These are phyloP conservation scores for Tetradesmus obliquus DNA, from an alignment of 139 green algal genomes.

Conservation along the genomic window DNA sequence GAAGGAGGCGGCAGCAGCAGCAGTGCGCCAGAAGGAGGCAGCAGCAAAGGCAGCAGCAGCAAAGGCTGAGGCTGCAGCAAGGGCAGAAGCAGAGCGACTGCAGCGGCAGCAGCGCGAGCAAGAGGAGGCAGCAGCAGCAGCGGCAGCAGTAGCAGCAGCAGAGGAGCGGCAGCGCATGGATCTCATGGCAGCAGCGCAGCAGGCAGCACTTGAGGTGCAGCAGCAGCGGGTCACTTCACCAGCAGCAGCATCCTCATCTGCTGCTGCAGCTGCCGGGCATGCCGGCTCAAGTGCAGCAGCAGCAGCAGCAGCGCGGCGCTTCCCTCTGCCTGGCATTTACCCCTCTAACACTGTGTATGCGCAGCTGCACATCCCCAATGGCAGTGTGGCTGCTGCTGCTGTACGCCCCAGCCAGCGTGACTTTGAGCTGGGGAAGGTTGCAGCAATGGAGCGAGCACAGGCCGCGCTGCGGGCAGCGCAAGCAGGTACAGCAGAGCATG, in stretches of 20 bases:
- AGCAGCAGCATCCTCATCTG: background rate
- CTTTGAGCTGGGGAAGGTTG: conserved; percentile 4
- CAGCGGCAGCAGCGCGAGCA: background rate
- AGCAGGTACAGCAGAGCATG: background rate
- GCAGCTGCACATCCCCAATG: conserved; percentile 2
- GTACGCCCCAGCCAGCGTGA: conserved; percentile 28
- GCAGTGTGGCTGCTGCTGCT: background rate
- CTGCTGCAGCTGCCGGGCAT: conserved; percentile 10
- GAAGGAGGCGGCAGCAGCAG: conserved; percentile 3
- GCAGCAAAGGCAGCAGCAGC: background rate
- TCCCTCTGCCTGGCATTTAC: background rate
- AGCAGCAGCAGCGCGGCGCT: background rate
- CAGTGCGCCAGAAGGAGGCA: background rate
- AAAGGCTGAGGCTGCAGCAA: conserved; percentile 7
- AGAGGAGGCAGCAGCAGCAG: conserved; percentile 26
- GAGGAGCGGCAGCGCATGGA: conserved; percentile 9
- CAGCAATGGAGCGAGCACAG: conserved; percentile 4
- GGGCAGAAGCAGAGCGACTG: conserved; percentile 15
- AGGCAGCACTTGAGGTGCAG: conserved; percentile 2
- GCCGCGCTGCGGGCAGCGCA: background rate
- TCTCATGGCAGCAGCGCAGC: conserved; percentile 9
- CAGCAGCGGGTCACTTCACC: background rate
- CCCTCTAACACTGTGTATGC: conserved; percentile 21
- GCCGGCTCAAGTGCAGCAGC: background rate
- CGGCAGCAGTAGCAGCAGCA: conserved; percentile 25